phyloP scores from a whole-genome alignment of 2,329 filamentous ascomycete genomes.

The Pseudogymnoascus pannorum region DNA sequence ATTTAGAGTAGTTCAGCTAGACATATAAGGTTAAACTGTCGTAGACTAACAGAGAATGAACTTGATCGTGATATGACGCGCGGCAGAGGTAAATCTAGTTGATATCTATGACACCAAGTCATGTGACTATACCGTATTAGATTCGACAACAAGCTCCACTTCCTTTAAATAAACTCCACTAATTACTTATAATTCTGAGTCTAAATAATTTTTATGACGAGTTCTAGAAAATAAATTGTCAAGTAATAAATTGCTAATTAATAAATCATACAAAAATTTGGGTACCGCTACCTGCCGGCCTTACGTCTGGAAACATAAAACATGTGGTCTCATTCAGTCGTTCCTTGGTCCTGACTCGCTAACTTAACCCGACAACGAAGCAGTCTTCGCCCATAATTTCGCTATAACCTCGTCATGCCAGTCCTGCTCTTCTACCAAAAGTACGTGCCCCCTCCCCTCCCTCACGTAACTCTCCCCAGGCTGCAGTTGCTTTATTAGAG shows the following conservation, averaged over 20 bases:
- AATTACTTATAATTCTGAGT: neutral
- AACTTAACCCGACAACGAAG: neutral
- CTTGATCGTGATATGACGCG: slow-evolving; percentile 2
- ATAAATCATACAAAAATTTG: neutral
- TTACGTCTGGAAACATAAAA: neutral
- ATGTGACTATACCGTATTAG: neutral
- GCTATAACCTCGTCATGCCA: slow-evolving; percentile 59
- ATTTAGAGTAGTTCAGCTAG: neutral
- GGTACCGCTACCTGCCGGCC: neutral
- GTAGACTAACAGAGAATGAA: neutral
- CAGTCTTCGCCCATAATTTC: slow-evolving; percentile 29
- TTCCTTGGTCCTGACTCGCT: neutral
- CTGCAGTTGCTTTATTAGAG: slow-evolving; percentile 56
- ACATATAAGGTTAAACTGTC: neutral
- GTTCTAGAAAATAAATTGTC: neutral
- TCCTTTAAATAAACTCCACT: neutral
- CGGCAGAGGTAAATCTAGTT: neutral
- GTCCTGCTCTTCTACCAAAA: slow-evolving; percentile 60
- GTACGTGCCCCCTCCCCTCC: slow-evolving; percentile 69
- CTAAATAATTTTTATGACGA: neutral
- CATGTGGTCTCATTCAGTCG: neutral
- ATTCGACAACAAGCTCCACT: neutral
- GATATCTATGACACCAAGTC: slow-evolving; percentile 1
- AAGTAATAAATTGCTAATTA: neutral
- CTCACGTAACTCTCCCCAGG: slow-evolving; percentile 56